Conservation (phyloP, 371 early-diverging fungal species). For the Syncephalastrum racemosum region DNA sequence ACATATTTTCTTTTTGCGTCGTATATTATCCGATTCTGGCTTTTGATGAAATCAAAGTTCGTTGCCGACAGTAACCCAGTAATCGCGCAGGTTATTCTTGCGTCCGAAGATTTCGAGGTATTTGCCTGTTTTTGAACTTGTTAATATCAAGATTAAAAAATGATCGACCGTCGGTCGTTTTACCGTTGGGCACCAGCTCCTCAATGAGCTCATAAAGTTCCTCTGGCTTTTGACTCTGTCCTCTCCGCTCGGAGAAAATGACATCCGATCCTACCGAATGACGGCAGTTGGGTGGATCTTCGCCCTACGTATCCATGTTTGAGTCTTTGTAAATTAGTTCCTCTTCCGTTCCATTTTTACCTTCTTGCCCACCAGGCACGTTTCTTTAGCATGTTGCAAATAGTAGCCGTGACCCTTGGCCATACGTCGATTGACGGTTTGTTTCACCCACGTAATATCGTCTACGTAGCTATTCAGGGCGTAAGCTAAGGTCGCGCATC, state of each 20-base stretch:
- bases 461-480: conserved; percentile 69
- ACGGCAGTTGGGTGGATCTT: conserved; percentile 75
- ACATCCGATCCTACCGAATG: conserved; percentile 86
- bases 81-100: conserved; percentile 90
- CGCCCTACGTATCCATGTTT: conserved; percentile 36
- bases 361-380: conserved; percentile 90
- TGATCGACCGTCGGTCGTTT: neutral
- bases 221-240: conserved; percentile 94
- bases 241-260: conserved; percentile 89
- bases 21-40: no score
- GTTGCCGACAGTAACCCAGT: conserved; percentile 95
- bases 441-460: conserved; percentile 96
- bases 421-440: conserved; percentile 92
- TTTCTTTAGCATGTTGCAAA: conserved; percentile 95
- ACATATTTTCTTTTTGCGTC: no score
- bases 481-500: neutral
- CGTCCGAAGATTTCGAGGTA: conserved; percentile 95
- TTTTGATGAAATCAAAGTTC: conserved; percentile 58
- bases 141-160: no score
- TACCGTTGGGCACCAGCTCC: conserved; percentile 85
- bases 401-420: conserved; percentile 96
- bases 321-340: neutral
- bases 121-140: conserved; percentile 42
- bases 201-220: conserved; percentile 92
- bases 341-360: conserved; percentile 22